Base-by-base conservation (phyloP, 441 rosid genomes). In the Melastoma candidum region DNA sequence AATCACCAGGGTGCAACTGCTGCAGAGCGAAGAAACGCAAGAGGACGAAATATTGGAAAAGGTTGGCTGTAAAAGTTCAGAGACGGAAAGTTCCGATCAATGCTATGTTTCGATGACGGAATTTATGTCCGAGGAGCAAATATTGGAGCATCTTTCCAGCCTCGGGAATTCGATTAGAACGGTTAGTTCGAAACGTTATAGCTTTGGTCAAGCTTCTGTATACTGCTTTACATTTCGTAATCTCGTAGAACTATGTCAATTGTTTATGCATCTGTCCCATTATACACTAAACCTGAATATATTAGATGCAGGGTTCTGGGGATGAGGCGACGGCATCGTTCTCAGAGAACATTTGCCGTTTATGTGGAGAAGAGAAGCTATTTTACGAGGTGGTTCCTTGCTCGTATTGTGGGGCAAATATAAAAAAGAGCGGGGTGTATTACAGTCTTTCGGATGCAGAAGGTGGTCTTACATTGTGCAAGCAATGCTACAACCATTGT, bases 371-470 rank as follows among this genome's bases (percentile, higher is more conserved):
- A 50, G 72, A 57, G 41, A 59, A 25, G 51, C 73, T 82, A 46
- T 25, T 54, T 61, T 71, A 74, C 32, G 75, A 79, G 51, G 76
- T 84, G 51, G 56, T 57, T 36, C 82, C 89, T 69, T 87, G 95
- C 54, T 68, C 77, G 26, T 48, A 5, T 44, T 87, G 95, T 56
- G n/a, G 41, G 39, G 54, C 52, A 41, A 70, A 72, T 17, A 17
- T 17, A 45, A 78, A 68, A 53, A 65, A 57, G 5, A n/a, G 44
- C 10, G 70, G 66, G 48, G 56, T 47, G n/a, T 84, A 84, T 68
- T 80, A 81, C 71, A 68, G 56, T 58, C 59, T 68, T 4, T 49
- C 49, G 12, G 6, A 50, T 24, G 55, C 49, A 44, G 54, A 9
- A 41, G 22, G 22, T 0, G 51, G 11, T 10, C 26, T 39, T 58